A percentile compares a stretch with the other conserved stretches of the same genome.
phyloP scores from a whole-genome alignment of 352 stramenopile species.

The Pseudoperonospora humuli region DNA sequence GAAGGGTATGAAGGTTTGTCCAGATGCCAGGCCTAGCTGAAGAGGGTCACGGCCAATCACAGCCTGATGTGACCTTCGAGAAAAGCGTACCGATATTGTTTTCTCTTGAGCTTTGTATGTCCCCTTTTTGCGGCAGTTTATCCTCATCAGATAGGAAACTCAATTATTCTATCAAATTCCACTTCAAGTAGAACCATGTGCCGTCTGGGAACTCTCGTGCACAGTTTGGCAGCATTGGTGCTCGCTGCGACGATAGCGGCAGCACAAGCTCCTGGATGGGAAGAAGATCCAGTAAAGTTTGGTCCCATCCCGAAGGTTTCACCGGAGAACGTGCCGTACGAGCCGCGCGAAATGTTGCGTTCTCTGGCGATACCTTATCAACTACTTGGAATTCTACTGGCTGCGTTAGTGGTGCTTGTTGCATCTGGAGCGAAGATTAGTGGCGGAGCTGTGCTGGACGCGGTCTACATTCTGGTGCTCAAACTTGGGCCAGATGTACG shows the following conservation, averaged over 20 bases:
- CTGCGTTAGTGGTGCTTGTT: constrained; percentile 52
- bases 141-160: no score
- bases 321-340: constrained; percentile 9
- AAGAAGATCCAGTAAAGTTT: constrained; percentile 21
- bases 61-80: no score
- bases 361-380: constrained; percentile 20
- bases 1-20: no score
- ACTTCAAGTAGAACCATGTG: constrained; percentile 13
- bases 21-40: no score
- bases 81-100: no score
- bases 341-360: constrained; percentile 12
- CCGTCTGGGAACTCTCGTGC: constrained; percentile 1
- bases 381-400: constrained; percentile 21
- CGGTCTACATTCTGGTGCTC: constrained; percentile 90
- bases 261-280: constrained; percentile 3
- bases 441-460: constrained; percentile 86
- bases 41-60: no score
- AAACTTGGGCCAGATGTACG: constrained; percentile 73
- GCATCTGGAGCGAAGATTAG: constrained; percentile 64
- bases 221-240: constrained; percentile 4
- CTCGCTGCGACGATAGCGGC: constrained; percentile 1
- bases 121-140: no score
- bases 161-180: constrained; percentile 5
- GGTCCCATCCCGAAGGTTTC: constrained; percentile 15
- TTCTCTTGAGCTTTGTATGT: no score